A percentile compares a stretch with the other conserved stretches of the same genome.
These are phyloP conservation scores for Hortiboletus flavorubellus DNA, from an alignment of 768 basidiomycete genomes.

Conservation along the genomic window DNA sequence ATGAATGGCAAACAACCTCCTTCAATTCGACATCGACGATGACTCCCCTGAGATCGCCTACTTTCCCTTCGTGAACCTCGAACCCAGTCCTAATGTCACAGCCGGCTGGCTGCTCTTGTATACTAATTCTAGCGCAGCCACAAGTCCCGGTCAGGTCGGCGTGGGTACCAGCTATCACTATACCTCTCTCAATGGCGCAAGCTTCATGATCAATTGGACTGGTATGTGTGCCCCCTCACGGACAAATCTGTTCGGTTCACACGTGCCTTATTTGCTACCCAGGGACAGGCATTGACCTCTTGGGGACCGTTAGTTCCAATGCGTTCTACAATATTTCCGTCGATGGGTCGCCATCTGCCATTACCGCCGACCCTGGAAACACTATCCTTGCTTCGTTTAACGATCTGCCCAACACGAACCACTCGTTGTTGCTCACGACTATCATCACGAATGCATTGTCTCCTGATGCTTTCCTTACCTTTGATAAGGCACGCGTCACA, in stretches of 20 bases:
- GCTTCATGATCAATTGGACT: conserved; percentile 54
- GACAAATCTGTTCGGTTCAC: neutral
- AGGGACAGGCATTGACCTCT: conserved; percentile 66
- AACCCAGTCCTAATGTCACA: conserved; percentile 44
- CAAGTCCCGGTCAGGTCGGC: conserved; percentile 41
- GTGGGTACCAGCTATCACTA: conserved; percentile 58
- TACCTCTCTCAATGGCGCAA: conserved; percentile 58
- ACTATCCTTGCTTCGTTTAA: conserved; percentile 49
- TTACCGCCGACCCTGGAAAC: conserved; percentile 25
- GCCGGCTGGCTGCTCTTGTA: conserved; percentile 73
- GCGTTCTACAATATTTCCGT: conserved; percentile 48
- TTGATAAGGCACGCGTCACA: conserved; percentile 55
- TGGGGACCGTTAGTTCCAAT: conserved; percentile 44
- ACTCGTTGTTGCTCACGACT: conserved; percentile 55
- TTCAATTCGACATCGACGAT: conserved; percentile 54
- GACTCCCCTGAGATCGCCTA: conserved; percentile 64
- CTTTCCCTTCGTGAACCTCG: conserved; percentile 56
- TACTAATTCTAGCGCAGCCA: conserved; percentile 46
- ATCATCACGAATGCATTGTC: conserved; percentile 34
- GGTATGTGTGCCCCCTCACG: conserved; percentile 41
- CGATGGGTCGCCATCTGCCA: conserved; percentile 41
- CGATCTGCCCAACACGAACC: conserved; percentile 45
- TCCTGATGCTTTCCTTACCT: conserved; percentile 42
- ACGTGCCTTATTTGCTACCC: conserved; percentile 5
- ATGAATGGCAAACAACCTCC: conserved; percentile 29